phyloP scores from a whole-genome alignment of 805 yeast species.

The Zygoascus flipseniorum region DNA sequence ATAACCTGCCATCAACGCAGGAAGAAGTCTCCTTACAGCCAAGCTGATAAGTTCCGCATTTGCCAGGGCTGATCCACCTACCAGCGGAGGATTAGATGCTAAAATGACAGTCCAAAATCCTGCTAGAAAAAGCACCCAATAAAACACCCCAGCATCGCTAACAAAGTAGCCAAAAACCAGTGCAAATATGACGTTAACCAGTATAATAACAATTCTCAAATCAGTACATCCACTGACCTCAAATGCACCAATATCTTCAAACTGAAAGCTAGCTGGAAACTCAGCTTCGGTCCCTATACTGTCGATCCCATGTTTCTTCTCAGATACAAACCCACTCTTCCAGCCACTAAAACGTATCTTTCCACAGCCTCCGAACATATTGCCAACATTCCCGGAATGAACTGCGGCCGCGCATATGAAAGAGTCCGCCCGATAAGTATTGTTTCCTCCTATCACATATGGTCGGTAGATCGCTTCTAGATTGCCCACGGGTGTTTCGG shows the following conservation, averaged over 20 bases:
- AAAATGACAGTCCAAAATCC: slow-evolving; percentile 82
- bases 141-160: slow-evolving; percentile 47
- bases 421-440: slow-evolving; percentile 71
- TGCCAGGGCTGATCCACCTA: slow-evolving; percentile 40
- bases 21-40: slow-evolving; percentile 68
- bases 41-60: slow-evolving; percentile 57
- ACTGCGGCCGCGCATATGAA: slow-evolving; percentile 85
- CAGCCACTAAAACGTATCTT: slow-evolving; percentile 49
- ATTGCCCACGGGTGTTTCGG: slow-evolving; percentile 67
- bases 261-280: slow-evolving; percentile 65
- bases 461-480: slow-evolving; percentile 59
- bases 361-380: slow-evolving; percentile 73
- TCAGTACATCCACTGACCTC: slow-evolving; percentile 53
- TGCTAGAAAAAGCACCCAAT: slow-evolving; percentile 50
- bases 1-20: slow-evolving; percentile 60
- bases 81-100: slow-evolving; percentile 66
- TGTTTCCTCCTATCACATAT: slow-evolving; percentile 73
- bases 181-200: slow-evolving; percentile 55
- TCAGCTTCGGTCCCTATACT: slow-evolving; percentile 53
- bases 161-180: slow-evolving; percentile 33
- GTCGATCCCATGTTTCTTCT: slow-evolving; percentile 47
- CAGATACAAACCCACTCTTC: slow-evolving; percentile 39
- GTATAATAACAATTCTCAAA: slow-evolving; percentile 50
- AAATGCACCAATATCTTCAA: slow-evolving; percentile 36
- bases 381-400: slow-evolving; percentile 73